Evolutionary conservation across 208 protist genomes (phyloP), one percentile per base, ranked within the genome.

Genomic region (Acanthamoeba culbertsoni): DNA sequence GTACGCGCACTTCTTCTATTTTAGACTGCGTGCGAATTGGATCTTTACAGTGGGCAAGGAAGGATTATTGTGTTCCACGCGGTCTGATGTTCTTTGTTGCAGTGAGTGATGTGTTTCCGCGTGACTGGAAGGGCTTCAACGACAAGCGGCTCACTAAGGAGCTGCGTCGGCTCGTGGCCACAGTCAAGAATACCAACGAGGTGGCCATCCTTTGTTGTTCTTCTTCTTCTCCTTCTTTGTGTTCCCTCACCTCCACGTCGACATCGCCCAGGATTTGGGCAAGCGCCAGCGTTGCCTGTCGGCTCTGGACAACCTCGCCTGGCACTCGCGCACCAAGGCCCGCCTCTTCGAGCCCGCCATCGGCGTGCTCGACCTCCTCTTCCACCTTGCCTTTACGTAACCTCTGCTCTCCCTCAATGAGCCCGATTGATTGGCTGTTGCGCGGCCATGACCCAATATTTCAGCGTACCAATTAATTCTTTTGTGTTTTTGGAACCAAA

Each of bases 231-330:
- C 20, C 53, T 31, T 26, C 2, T 23, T 14, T n/a, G 14, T n/a
- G 16, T n/a, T 14, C 2, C 7, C 28, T 14, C 18, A n/a, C 55
- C 31, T 62, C 6, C 55, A 62, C 16, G 7, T n/a, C 23, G 6
- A n/a, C 28, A 42, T 23, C 33, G 14, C 2, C 42, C 82, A 90
- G 82, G 82, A 90, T 37, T 1, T 46, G 42, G 45, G 18, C 57
- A 92, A 92, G 88, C 57, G 88, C 16, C 88, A 92, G 43, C 35
- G 37, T 20, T 73, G 62, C 62, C 40, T 92, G 28, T 31, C 35
- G 18, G 88, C 62, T 2, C 63, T 92, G n/a, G 88, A 92, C 65
- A 92, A 92, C 45, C n/a, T 92, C 20, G 88, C 88, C 31, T 92
- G 88, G 88, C 88, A 92, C 65, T 59, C 35, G n/a, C 57, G 65